Conservation (phyloP, 805 yeast genomes). For the Lachancea cidri region DNA sequence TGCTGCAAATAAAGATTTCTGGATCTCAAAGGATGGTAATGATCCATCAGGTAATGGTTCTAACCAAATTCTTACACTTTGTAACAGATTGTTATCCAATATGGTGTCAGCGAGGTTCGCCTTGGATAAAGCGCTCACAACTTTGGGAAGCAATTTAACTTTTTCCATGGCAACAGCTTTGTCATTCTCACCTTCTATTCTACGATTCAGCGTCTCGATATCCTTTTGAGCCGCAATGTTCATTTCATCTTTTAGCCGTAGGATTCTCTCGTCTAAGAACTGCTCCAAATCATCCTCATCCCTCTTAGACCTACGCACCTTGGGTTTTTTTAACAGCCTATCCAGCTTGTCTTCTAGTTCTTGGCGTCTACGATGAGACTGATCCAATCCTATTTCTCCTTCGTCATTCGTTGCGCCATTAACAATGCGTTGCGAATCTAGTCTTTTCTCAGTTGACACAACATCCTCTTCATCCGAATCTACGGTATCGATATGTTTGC, state of each 20-base stretch:
- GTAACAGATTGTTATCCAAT: constrained; percentile 86
- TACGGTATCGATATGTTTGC: constrained; percentile 24
- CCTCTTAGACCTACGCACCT: constrained; percentile 56
- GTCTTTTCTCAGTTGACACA: constrained; percentile 8
- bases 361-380: constrained; percentile 51
- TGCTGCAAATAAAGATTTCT: constrained; percentile 75
- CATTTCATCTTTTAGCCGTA: constrained; percentile 81
- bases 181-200: constrained; percentile 36
- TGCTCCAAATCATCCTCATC: constrained; percentile 93
- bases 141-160: constrained; percentile 73
- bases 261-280: constrained; percentile 88
- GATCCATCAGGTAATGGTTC: constrained; percentile 98
- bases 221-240: constrained; percentile 78
- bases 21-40: constrained; percentile 95
- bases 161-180: constrained; percentile 50
- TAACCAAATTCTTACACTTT: constrained; percentile 92
- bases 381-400: constrained; percentile 25
- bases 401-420: constrained; percentile 18
- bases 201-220: constrained; percentile 45
- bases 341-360: constrained; percentile 79
- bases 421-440: constrained; percentile 8
- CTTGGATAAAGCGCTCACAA: constrained; percentile 67
- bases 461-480: constrained; percentile 17
- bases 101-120: constrained; percentile 87
- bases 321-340: constrained; percentile 62